Percentiles rank a stretch among this genome's conserved stretches.
phyloP scores from a whole-genome alignment of 495 filamentous ascomycete genomes.

The Hypoxylon lienhwacheense region DNA sequence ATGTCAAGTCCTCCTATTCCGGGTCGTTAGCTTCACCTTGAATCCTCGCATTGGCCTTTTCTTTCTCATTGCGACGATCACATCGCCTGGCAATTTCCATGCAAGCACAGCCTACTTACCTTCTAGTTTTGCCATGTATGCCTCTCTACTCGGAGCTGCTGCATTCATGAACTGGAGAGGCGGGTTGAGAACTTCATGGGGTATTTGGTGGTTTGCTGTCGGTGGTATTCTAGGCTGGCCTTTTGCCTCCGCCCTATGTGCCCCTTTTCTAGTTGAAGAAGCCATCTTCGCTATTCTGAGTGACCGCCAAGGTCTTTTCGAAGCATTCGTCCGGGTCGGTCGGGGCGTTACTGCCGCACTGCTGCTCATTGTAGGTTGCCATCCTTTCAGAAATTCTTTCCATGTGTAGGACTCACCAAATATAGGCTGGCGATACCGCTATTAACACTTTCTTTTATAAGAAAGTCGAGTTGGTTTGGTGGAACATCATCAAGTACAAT shows the following conservation, averaged over 20 bases:
- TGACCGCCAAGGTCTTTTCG: slow-evolving; percentile 57
- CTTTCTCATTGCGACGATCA: slow-evolving; percentile 73
- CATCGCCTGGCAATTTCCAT: slow-evolving; percentile 91
- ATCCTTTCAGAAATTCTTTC: neutral
- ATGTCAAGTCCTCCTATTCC: slow-evolving; percentile 79
- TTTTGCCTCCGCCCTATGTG: slow-evolving; percentile 78
- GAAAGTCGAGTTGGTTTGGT: slow-evolving; percentile 73
- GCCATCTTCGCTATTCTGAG: slow-evolving; percentile 61
- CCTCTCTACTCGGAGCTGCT: slow-evolving; percentile 79
- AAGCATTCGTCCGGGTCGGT: slow-evolving; percentile 58
- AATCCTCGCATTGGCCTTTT: slow-evolving; percentile 80
- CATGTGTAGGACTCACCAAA: slow-evolving; percentile 16
- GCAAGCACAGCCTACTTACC: slow-evolving; percentile 84
- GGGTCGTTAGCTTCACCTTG: slow-evolving; percentile 69
- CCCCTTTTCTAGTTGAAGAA: slow-evolving; percentile 85
- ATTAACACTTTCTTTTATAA: slow-evolving; percentile 83
- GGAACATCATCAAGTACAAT: slow-evolving; percentile 96
- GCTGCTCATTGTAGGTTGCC: slow-evolving; percentile 66
- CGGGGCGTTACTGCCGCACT: slow-evolving; percentile 69
- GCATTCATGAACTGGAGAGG: slow-evolving; percentile 85
- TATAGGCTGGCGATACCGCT: slow-evolving; percentile 50
- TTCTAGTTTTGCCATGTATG: slow-evolving; percentile 97
- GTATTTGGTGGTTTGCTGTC: slow-evolving; percentile 90
- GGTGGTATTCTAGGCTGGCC: slow-evolving; percentile 93
- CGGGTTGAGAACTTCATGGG: slow-evolving; percentile 72